Evolutionary conservation across 2,329 filamentous ascomycete genomes (phyloP).

Genomic region (Ceratocystis huliohia): DNA sequence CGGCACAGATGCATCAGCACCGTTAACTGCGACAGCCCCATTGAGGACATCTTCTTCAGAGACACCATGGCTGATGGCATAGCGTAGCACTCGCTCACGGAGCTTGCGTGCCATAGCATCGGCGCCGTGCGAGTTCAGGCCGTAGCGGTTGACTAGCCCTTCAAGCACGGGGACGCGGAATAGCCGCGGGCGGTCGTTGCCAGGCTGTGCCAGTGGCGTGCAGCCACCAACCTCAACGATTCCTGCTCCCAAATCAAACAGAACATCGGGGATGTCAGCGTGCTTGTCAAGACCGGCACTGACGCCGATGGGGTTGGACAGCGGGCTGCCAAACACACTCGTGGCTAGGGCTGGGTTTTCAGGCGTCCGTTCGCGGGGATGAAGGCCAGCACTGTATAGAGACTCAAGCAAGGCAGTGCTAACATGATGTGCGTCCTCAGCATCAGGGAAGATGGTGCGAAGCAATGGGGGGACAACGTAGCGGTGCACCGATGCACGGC

Average conservation of each 20-base stretch:
- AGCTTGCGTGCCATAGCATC: conserved; percentile 73
- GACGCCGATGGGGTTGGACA: conserved; percentile 82
- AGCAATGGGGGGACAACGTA: conserved; percentile 55
- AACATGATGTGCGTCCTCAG: conserved; percentile 82
- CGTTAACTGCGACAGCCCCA: conserved; percentile 32
- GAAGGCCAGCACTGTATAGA: conserved; percentile 60
- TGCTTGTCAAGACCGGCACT: conserved; percentile 95
- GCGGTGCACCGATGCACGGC: conserved; percentile 55
- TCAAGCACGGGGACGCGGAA: conserved; percentile 76
- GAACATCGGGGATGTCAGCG: conserved; percentile 70
- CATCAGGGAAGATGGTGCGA: conserved; percentile 55
- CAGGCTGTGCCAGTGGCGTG: conserved; percentile 74
- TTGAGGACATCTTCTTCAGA: conserved; percentile 63
- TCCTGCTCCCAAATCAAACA: conserved; percentile 73
- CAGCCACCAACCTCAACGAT: conserved; percentile 88
- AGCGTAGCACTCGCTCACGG: conserved; percentile 63
- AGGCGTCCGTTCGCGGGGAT: conserved; percentile 62
- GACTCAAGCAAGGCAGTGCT: conserved; percentile 59
- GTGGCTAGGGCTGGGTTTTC: conserved; percentile 31
- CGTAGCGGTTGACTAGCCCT: conserved; percentile 89
- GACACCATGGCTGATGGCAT: conserved; percentile 58
- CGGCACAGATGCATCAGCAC: conserved; percentile 54
- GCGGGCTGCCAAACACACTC: conserved; percentile 58
- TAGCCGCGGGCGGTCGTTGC: conserved; percentile 77
- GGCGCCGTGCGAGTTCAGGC: conserved; percentile 81